phyloP scores from a whole-genome alignment of 2,329 filamentous ascomycete species.

The Scytalidium sp. region DNA sequence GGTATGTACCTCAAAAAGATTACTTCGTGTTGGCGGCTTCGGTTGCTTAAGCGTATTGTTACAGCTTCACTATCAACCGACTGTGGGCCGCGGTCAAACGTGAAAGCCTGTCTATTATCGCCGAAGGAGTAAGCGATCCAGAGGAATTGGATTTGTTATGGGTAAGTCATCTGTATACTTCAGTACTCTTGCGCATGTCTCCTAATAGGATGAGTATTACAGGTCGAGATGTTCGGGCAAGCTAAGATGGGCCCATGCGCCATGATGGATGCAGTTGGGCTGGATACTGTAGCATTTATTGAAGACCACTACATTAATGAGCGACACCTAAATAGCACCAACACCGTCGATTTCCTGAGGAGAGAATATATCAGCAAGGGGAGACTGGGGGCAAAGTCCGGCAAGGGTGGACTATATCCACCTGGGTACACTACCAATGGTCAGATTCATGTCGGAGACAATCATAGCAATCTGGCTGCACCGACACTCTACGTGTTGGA shows the following conservation, averaged over 20 bases:
- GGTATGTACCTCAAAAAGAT: slow-evolving; percentile 34
- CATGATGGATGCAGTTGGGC: slow-evolving; percentile 37
- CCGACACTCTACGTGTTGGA: neutral
- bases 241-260: slow-evolving; percentile 34
- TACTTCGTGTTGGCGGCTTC: neutral
- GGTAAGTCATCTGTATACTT: neutral
- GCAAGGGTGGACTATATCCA: slow-evolving; percentile 20
- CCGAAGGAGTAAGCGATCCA: slow-evolving; percentile 32
- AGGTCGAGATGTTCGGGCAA: slow-evolving; percentile 23
- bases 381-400: slow-evolving; percentile 29
- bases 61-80: slow-evolving; percentile 9
- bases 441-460: neutral
- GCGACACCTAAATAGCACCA: slow-evolving; percentile 12
- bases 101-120: slow-evolving; percentile 31
- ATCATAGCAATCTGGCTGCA: neutral
- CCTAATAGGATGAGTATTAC: slow-evolving; percentile 23
- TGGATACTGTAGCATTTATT: slow-evolving; percentile 36
- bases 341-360: slow-evolving; percentile 29
- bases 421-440: slow-evolving; percentile 6
- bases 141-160: slow-evolving; percentile 35
- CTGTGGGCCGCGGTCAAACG: slow-evolving; percentile 40
- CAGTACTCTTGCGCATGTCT: neutral
- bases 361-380: slow-evolving; percentile 28
- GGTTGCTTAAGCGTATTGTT: neutral
- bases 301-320: slow-evolving; percentile 33